Base-by-base conservation (phyloP, 805 yeast species). In the Starmerella floricola region DNA sequence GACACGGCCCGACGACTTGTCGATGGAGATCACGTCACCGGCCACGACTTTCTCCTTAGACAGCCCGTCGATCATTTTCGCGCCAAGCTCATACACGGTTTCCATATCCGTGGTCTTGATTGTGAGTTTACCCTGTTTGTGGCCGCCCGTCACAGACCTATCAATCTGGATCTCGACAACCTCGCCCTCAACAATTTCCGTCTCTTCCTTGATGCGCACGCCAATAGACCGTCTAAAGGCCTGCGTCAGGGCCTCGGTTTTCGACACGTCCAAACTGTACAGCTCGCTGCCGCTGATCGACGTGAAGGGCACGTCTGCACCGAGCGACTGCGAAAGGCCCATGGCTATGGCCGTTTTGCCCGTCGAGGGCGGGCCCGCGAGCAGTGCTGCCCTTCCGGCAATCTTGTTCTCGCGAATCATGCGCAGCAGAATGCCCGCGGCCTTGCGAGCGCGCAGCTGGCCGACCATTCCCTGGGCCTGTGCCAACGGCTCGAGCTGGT, bases 321-420 rank as follows among this genome's bases (percentile, higher is more conserved):
- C 82, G 26, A 68, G 54, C 4, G 60, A 50, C 50, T 67, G 71
- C 29, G 68, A 52, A 34, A 65, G 69, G 15, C 96, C 98, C 80
- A 86, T 81, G 12, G 99, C 98, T 55, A 91, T 74, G 30, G 99
- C 99, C 3, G 99, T 91, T 62, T 91, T 91, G 63, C 99, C 99
- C 0, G 98, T 91, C 12, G 95, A 84, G 23, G 98, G 98, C 10
- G 97, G 97, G 31, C 99, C 99, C 0, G 98, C 97, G 47, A 91
- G 71, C 49, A 91, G 65, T 17, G 87, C 91, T 1, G 97, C 96
- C 52, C 96, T 75, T 21, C 99, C 99, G 18, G 97, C 95, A 63
- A 91, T 88, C 51, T 83, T 77, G 39, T 95, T 95, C 27, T 82
- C 86, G 59, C 84, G 86, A 47, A 91, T 85, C 85, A 91, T 79